Base-by-base conservation (phyloP, 2,329 filamentous ascomycete genomes). In the Neophaeococcomyces aloes region DNA sequence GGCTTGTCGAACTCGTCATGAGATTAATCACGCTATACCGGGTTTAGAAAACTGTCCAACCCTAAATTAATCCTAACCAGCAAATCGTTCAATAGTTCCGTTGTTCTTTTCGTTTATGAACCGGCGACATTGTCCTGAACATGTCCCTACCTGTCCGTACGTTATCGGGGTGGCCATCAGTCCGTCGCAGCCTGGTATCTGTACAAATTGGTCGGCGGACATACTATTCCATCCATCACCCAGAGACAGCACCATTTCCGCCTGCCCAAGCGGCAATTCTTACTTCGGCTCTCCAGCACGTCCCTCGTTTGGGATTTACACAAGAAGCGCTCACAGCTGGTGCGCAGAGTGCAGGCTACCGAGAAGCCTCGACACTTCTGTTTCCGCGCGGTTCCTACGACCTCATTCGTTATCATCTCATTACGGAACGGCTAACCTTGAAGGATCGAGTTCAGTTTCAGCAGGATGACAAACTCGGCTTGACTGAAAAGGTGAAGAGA, bases 301-400 rank as follows among this genome's bases (percentile, higher is more conserved):
- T 96, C 7, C 86, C 87, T 14, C 63, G 73, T 39, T 75, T 86
- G 61, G 91, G 91, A 60, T 98, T 96, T 71, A 85, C 86, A 0
- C 67, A 72, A 38, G 71, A 76, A 15, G 71, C 88, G 1, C 72
- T 98, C 7, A 75, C 76, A 33, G 74, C 83, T 17, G 91, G 89
- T 48, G 86, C 86, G 48, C 79, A 79, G 57, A 86, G 94, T 57
- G 79, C 81, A 14, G 87, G 88, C 34, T 94, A 89, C 61, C 78
- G 86, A 41, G 85, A 91, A 59, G 86, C 89, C 46, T 88, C 85
- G 47, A 78, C 84, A 7, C 88, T 86, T 57, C 69, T 95, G 15
- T 78, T 98, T 44, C 79, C 86, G 1, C 74, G 81, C 32, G 86
- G 85, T 6, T 75, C 80, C 17, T 94, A 94, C 65, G 81, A 84